These are phyloP conservation scores for Solanum virginianum DNA, from an alignment of 257 asterid species.

Conservation along the genomic window DNA sequence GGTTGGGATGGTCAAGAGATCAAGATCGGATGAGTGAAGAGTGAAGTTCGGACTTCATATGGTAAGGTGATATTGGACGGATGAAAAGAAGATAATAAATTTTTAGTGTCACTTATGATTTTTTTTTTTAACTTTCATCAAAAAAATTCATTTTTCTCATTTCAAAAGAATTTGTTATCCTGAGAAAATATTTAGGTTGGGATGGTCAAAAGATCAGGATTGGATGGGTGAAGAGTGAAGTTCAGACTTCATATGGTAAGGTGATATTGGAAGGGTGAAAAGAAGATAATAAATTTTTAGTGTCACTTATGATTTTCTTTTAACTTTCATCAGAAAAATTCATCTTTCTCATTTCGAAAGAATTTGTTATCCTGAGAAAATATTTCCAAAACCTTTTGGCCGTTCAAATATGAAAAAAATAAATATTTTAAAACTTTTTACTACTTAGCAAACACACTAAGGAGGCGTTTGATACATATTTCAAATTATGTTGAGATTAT, in stretches of 20 bases:
- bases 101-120: too few species aligned
- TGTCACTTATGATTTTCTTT: too few species aligned
- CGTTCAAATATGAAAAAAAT: background rate
- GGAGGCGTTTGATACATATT: background rate
- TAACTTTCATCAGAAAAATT: background rate
- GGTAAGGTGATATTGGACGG: background rate
- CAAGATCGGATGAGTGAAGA: background rate
- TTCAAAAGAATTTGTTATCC: background rate
- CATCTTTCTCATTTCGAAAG: background rate
- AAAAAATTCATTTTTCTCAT: accelerated
- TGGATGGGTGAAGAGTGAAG: background rate
- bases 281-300: background rate
- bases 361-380: background rate
- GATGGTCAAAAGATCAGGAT: background rate
- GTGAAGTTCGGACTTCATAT: background rate
- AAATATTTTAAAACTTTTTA: background rate
- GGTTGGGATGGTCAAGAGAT: background rate
- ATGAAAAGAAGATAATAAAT: background rate
- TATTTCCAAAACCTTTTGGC: background rate
- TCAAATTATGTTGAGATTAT: background rate
- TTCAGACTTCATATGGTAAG: background rate
- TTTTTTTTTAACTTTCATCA: too few species aligned
- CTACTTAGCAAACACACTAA: background rate
- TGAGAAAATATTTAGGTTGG: background rate
- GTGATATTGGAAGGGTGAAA: background rate